Evolutionary conservation across 2,329 filamentous ascomycete genomes (phyloP).

Genomic region (Sporothrix variecibatus): DNA sequence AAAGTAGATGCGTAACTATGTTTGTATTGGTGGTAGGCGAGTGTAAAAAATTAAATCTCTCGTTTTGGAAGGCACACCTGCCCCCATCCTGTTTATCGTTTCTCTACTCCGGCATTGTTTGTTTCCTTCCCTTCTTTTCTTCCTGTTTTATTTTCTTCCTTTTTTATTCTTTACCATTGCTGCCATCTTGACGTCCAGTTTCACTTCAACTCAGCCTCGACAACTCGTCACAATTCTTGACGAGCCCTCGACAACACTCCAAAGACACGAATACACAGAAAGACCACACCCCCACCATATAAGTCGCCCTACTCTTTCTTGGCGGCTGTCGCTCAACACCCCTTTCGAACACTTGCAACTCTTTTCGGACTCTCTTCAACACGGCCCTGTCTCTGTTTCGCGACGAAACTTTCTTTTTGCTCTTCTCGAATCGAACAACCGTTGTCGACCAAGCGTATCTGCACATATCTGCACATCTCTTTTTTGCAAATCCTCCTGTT

Average conservation of each 20-base stretch:
- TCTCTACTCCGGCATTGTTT: not conserved
- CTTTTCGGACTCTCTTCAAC: not conserved
- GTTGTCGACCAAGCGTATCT: not conserved
- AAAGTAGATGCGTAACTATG: not conserved
- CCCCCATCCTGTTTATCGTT: not conserved
- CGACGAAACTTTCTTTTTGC: not conserved
- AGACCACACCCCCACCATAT: conserved; percentile 14
- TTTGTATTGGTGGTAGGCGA: not conserved
- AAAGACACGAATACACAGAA: not conserved
- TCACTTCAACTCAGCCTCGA: not conserved
- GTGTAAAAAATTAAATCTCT: conserved; percentile 7
- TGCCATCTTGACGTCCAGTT: not conserved
- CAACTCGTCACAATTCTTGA: not conserved
- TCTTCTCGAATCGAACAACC: not conserved
- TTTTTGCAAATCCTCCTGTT: not conserved
- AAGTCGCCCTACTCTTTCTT: conserved; percentile 19
- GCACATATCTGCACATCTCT: not conserved
- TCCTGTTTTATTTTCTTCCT: not conserved
- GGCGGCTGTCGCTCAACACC: conserved; percentile 11
- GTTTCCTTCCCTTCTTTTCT: not conserved
- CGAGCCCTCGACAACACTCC: not conserved
- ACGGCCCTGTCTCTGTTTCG: not conserved
- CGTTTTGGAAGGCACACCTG: conserved; percentile 12
- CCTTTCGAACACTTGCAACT: not conserved
- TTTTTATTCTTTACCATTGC: not conserved